phyloP scores from a whole-genome alignment of 2,329 filamentous ascomycete genomes.

The Pseudofabraea citricarpa region DNA sequence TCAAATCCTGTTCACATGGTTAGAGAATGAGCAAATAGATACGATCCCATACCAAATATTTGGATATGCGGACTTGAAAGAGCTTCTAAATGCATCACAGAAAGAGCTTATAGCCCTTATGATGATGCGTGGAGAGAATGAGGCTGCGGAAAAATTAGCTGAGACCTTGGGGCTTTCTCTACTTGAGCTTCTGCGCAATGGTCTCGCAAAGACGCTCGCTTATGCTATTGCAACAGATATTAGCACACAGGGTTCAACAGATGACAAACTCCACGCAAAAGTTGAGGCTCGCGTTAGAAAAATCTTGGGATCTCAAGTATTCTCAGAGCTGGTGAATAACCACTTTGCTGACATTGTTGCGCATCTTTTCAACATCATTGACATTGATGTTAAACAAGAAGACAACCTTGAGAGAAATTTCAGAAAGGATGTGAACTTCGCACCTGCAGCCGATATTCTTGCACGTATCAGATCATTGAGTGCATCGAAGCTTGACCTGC shows the following conservation, averaged over 20 bases:
- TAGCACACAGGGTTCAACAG: conserved; percentile 36
- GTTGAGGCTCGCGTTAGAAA: conserved; percentile 66
- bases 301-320: conserved; percentile 62
- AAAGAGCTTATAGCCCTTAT: conserved; percentile 76
- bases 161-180: conserved; percentile 48
- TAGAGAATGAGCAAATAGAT: conserved; percentile 60
- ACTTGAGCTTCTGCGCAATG: conserved; percentile 54
- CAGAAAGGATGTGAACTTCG: conserved; percentile 51
- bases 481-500: conserved; percentile 59
- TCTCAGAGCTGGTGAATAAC: conserved; percentile 56
- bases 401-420: conserved; percentile 67
- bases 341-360: conserved; percentile 76
- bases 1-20: conserved; percentile 89
- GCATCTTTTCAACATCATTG: conserved; percentile 69
- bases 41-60: conserved; percentile 83
- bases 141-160: conserved; percentile 57
- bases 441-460: conserved; percentile 59
- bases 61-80: conserved; percentile 63
- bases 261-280: conserved; percentile 39
- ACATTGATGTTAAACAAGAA: conserved; percentile 53
- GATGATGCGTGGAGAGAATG: conserved; percentile 72
- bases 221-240: conserved; percentile 81
- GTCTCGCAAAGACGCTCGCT: conserved; percentile 75
- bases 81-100: conserved; percentile 66
- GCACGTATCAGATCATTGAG: conserved; percentile 64